A percentile compares a stretch with the other conserved stretches of the same genome.
Evolutionary conservation across 495 filamentous ascomycete species (phyloP).

Genomic region (Lineolata rhizophorae): DNA sequence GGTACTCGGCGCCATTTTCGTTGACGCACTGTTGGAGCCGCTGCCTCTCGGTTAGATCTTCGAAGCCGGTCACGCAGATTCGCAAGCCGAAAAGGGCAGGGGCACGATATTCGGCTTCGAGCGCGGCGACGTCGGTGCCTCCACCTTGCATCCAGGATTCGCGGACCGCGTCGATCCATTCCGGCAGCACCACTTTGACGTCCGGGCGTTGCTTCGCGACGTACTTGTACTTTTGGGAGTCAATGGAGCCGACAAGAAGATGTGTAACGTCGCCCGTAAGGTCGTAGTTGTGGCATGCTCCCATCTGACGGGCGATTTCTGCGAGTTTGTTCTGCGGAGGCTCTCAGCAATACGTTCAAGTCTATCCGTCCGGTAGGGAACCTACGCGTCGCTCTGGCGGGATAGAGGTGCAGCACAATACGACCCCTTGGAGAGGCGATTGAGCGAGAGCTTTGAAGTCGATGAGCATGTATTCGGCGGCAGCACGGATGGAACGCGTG

Average conservation of each 20-base stretch:
- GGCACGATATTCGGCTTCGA: constrained; percentile 38
- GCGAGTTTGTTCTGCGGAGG: constrained; percentile 41
- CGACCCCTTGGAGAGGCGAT: constrained; percentile 50
- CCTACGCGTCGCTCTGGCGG: constrained; percentile 59
- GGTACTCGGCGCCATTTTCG: constrained; percentile 56
- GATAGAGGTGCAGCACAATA: constrained; percentile 85
- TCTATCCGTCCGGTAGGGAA: constrained; percentile 7
- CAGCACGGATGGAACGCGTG: no score
- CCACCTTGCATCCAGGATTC: constrained; percentile 60
- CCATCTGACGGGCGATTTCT: constrained; percentile 53
- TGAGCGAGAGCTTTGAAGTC: no score
- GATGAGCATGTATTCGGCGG: no score
- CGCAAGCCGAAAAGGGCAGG: constrained; percentile 41
- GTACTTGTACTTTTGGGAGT: constrained; percentile 85
- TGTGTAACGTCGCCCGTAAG: constrained; percentile 94
- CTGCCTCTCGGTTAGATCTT: constrained; percentile 34
- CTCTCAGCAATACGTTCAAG: no score
- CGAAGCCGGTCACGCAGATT: constrained; percentile 80
- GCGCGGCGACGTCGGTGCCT: constrained; percentile 47
- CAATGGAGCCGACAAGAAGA: constrained; percentile 67
- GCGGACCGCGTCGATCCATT: constrained; percentile 71
- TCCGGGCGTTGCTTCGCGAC: constrained; percentile 77
- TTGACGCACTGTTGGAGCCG: constrained; percentile 24
- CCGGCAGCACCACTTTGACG: constrained; percentile 52
- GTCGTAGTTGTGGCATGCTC: constrained; percentile 65